A percentile compares a stretch with the other conserved stretches of the same genome.
Evolutionary conservation across 2,329 filamentous ascomycete genomes (phyloP).

Genomic region (Pseudogymnoascus sp.): DNA sequence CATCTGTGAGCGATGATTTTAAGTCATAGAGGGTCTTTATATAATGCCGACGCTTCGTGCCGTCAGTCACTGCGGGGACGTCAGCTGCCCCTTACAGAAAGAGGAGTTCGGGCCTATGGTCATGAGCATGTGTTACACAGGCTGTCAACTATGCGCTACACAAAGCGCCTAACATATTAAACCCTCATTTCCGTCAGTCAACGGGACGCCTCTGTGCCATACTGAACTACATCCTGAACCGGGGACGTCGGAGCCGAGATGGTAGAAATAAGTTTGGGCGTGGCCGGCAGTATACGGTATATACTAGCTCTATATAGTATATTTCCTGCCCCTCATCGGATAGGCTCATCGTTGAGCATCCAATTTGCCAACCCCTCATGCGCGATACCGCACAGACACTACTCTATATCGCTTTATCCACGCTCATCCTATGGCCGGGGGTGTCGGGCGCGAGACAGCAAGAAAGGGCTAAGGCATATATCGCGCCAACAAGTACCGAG

Average conservation of each 20-base stretch:
- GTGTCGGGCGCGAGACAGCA: neutral
- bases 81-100: neutral
- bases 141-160: neutral
- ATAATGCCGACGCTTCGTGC: neutral
- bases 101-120: neutral
- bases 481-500: neutral
- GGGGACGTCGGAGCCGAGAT: conserved; percentile 2
- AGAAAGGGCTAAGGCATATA: neutral
- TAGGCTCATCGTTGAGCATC: neutral
- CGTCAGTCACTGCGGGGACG: neutral
- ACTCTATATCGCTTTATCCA: neutral
- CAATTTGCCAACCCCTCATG: neutral
- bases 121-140: neutral
- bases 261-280: neutral
- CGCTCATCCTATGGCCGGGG: neutral
- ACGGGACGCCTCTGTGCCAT: neutral
- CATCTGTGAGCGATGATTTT: neutral
- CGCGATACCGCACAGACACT: neutral
- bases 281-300: neutral
- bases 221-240: neutral
- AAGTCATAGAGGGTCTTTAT: neutral
- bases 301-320: neutral
- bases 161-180: neutral
- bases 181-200: neutral
- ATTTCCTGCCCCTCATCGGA: neutral